Conservation (phyloP, 2,329 filamentous ascomycete species). For the Bisporella sp. region DNA sequence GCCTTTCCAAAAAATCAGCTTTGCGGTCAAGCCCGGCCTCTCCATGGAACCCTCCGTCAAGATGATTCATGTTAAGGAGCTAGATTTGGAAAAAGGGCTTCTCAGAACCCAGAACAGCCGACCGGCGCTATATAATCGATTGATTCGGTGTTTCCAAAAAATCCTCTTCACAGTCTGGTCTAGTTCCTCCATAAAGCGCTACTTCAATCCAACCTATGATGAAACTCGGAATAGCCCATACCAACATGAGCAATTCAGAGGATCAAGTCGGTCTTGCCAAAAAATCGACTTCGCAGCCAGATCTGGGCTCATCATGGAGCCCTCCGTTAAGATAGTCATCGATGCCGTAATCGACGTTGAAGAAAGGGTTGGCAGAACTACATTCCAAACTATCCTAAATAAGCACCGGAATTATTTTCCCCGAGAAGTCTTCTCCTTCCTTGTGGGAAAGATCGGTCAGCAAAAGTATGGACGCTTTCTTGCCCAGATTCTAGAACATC, state of each 20-base stretch:
- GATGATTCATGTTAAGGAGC: too few species aligned
- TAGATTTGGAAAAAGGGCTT: too few species aligned
- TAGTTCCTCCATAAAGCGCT: neutral
- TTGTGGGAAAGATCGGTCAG: slow-evolving; percentile 71
- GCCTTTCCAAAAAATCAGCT: too few species aligned
- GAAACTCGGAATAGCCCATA: neutral
- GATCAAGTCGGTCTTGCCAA: neutral
- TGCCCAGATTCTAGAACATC: slow-evolving; percentile 74
- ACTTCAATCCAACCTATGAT: neutral
- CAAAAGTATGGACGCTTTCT: slow-evolving; percentile 86
- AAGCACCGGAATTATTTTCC: slow-evolving; percentile 92
- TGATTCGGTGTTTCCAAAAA: too few species aligned
- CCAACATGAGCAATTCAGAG: neutral
- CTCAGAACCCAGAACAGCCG: too few species aligned
- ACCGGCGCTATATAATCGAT: too few species aligned
- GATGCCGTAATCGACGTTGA: slow-evolving; percentile 88
- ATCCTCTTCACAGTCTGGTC: too few species aligned
- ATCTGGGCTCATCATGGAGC: slow-evolving; percentile 81
- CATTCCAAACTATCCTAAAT: slow-evolving; percentile 83
- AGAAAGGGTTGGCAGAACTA: slow-evolving; percentile 76
- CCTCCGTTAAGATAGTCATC: slow-evolving; percentile 88
- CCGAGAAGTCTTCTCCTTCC: slow-evolving; percentile 75
- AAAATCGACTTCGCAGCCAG: slow-evolving; percentile 42
- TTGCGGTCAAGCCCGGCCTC: too few species aligned
- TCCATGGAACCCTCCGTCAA: too few species aligned